These are phyloP conservation scores for Podaxis pistillaris DNA, from an alignment of 768 basidiomycete genomes.

Conservation along the genomic window DNA sequence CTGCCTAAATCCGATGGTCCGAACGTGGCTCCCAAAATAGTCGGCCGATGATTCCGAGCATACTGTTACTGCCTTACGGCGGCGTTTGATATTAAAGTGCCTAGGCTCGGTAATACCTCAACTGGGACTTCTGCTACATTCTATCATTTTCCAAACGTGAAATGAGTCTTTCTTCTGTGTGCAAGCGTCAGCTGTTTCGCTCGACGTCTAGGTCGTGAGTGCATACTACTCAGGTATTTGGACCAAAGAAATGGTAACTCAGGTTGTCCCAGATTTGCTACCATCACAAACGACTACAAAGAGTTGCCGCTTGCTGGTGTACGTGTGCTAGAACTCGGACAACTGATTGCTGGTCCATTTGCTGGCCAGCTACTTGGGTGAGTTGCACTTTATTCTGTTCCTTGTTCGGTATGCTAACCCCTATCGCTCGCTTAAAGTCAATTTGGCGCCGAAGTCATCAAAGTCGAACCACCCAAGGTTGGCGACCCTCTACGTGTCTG, in stretches of 20 bases:
- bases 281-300: constrained; percentile 19
- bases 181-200: constrained; percentile 9
- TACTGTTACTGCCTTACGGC: background rate
- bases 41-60: background rate
- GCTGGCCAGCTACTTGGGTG: constrained; percentile 72
- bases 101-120: background rate
- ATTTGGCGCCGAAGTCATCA: constrained; percentile 73
- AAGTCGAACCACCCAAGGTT: constrained; percentile 59
- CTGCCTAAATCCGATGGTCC: constrained; percentile 3
- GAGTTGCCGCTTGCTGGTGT: constrained; percentile 61
- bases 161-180: constrained; percentile 10
- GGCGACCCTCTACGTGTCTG: constrained; percentile 72
- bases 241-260: background rate
- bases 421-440: constrained; percentile 39
- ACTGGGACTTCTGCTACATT: background rate
- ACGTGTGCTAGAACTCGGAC: constrained; percentile 67
- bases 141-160: background rate
- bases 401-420: background rate
- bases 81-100: background rate
- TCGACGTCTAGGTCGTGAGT: constrained; percentile 10
- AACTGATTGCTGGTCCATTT: constrained; percentile 72
- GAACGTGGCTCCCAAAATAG: background rate
- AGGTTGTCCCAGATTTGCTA: constrained; percentile 3
- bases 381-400: constrained; percentile 12
- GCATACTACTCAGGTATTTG: background rate